Percentiles rank a stretch among this genome's conserved stretches.
Conservation (phyloP, 2,329 filamentous ascomycete genomes). For the Stagonosporopsis vannaccii region DNA sequence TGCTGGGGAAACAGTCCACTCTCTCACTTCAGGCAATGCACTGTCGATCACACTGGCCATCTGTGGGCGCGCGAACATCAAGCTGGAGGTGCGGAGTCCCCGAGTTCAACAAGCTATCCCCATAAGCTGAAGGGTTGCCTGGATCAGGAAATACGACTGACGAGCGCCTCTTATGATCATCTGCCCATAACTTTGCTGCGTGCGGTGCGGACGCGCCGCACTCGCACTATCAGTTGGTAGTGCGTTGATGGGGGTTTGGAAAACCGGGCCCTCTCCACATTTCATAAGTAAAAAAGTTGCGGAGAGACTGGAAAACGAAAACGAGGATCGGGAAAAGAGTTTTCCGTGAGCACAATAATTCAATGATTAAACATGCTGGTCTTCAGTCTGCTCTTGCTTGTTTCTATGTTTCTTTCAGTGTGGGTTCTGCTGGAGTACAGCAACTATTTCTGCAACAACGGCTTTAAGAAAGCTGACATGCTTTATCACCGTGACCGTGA, state of each 20-base stretch:
- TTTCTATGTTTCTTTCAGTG: background rate
- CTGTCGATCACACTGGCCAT: background rate
- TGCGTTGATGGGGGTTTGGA: slow-evolving; percentile 13
- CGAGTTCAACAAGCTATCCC: background rate
- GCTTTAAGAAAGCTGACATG: background rate
- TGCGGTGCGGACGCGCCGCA: background rate
- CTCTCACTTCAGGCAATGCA: background rate
- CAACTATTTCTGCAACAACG: too few species aligned
- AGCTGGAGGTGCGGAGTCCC: background rate
- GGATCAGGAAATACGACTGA: background rate
- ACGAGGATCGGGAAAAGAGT: background rate
- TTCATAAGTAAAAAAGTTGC: slow-evolving; percentile 3
- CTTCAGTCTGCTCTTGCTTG: background rate
- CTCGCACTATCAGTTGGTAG: slow-evolving; percentile 2
- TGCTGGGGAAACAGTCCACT: background rate
- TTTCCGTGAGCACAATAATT: background rate
- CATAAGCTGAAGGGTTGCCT: background rate
- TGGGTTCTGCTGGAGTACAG: background rate
- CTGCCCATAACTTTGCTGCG: background rate
- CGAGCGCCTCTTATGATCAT: background rate
- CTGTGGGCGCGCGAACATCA: background rate
- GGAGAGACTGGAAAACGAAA: slow-evolving; percentile 4
- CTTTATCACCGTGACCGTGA: background rate
- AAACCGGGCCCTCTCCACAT: slow-evolving; percentile 16
- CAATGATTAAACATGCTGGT: too few species aligned